phyloP scores from a whole-genome alignment of 2,329 filamentous ascomycete species.

The Neonectria magnoliae region DNA sequence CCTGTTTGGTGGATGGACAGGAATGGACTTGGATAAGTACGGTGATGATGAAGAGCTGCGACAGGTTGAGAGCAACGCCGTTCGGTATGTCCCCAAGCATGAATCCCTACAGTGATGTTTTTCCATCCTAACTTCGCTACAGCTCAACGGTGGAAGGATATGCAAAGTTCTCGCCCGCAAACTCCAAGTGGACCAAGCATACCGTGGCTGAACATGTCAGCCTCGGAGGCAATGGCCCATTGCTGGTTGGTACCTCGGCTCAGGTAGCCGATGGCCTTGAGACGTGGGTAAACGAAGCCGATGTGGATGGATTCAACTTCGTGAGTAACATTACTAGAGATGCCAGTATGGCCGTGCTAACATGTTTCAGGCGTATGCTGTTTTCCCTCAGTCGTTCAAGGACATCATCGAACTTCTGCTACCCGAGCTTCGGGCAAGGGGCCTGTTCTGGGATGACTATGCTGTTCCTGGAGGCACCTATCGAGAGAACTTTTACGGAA shows the following conservation, averaged over 20 bases:
- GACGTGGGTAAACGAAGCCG: conserved; percentile 73
- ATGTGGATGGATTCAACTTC: conserved; percentile 80
- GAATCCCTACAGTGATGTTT: background rate
- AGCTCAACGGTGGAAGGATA: conserved; percentile 66
- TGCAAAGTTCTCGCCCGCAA: conserved; percentile 65
- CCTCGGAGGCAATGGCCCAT: conserved; percentile 73
- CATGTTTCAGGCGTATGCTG: conserved; percentile 62
- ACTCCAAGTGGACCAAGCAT: conserved; percentile 76
- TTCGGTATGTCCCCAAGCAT: conserved; percentile 48
- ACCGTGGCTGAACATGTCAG: conserved; percentile 75
- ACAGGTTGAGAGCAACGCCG: conserved; percentile 70
- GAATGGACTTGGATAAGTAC: conserved; percentile 64
- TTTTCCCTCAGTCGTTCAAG: conserved; percentile 74
- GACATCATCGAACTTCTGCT: conserved; percentile 73
- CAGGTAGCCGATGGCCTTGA: conserved; percentile 76
- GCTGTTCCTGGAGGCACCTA: conserved; percentile 67
- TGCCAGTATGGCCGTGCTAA: background rate
- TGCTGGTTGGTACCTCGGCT: conserved; percentile 70
- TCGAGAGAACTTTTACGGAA: conserved; percentile 68
- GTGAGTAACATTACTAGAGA: conserved; percentile 51
- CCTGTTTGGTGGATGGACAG: conserved; percentile 80
- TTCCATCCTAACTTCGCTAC: conserved; percentile 4
- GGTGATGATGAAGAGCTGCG: conserved; percentile 72
- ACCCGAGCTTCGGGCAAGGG: conserved; percentile 69
- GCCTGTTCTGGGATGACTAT: conserved; percentile 66